Base-by-base conservation (phyloP, 2,329 filamentous ascomycete genomes). In the Hortaea werneckii region DNA sequence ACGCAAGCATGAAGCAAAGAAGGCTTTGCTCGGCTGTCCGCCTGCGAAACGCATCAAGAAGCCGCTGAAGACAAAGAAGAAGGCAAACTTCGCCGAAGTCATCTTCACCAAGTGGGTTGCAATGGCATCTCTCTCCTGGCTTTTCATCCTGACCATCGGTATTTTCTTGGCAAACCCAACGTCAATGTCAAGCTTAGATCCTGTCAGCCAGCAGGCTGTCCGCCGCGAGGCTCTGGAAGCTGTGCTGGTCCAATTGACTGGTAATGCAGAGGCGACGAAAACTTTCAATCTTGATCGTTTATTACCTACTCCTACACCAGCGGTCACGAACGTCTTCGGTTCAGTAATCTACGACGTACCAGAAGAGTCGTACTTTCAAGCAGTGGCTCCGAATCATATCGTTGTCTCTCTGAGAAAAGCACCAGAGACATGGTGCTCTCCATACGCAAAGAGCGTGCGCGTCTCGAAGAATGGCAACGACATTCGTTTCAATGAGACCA, bases 251-350 rank as follows among this genome's bases (percentile, higher is more conserved):
- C 44, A 48, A 29, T 34, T 46, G 13, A 48, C 51, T 10, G 50
- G 50, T 26, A 40, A 47, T 5, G 45, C 49, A 6, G 52, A 58
- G 9, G 34, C 37, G 8, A 47, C 52, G 5, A 54, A 50, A 32
- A 43, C 34, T 9, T 45, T 58, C 44, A 56, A 61, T 44, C 29
- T 60, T 20, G 50, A 53, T 27, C 54, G 60, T 32, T 47, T 63
- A 20, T 47, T 62, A n/a, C 58, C 59, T 7, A 13, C 39, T 2
- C 42, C 52, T 1, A 48, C 47, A 5, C 37, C 46, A 37, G 47
- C 43, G 12, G 37, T 30, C 10, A 44, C 39, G 5, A 43, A 47
- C 43, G 35, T 49, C 9, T 47, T 49, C 39, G 50, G 49, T 30
- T 40, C 40, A 7, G 35, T 5, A 30, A 30, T 43, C 11, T 44